Percentiles rank a stretch among this genome's conserved stretches.
These are phyloP conservation scores for Neonectria coccinea DNA, from an alignment of 2,329 filamentous ascomycete genomes.

Conservation along the genomic window DNA sequence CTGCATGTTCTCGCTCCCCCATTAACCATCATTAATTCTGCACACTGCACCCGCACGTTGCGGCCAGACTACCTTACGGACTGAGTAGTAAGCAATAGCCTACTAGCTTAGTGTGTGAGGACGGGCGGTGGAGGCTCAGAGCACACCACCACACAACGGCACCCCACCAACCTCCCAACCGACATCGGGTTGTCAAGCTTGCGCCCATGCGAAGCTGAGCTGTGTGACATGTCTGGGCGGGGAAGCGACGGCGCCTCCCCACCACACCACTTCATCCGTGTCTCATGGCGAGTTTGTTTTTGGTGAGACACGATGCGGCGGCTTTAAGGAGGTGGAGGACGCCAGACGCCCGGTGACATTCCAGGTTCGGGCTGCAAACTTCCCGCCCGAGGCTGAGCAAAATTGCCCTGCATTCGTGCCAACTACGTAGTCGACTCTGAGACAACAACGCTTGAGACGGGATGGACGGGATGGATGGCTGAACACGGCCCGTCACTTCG, in stretches of 20 bases:
- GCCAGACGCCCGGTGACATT: neutral
- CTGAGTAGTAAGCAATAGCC: neutral
- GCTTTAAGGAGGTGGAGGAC: neutral
- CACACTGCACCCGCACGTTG: neutral
- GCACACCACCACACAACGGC: neutral
- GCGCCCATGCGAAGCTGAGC: neutral
- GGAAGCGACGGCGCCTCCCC: constrained; percentile 2
- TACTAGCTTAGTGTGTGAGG: no score
- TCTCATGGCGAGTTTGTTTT: neutral
- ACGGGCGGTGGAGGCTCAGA: neutral
- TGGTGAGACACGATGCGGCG: neutral
- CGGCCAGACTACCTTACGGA: neutral
- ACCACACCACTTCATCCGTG: constrained; percentile 5
- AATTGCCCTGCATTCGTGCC: neutral
- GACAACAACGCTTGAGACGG: no score
- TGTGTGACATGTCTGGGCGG: constrained; percentile 11
- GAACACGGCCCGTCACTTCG: neutral
- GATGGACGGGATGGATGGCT: no score
- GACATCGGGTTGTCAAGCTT: neutral
- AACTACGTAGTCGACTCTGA: no score
- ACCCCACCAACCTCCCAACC: constrained; percentile 1
- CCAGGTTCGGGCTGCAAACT: neutral
- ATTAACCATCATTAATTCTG: neutral
- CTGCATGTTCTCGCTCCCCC: neutral
- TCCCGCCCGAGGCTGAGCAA: neutral